Base-by-base conservation (phyloP, 2,329 filamentous ascomycete species). In the Mollisia scopiformis region DNA sequence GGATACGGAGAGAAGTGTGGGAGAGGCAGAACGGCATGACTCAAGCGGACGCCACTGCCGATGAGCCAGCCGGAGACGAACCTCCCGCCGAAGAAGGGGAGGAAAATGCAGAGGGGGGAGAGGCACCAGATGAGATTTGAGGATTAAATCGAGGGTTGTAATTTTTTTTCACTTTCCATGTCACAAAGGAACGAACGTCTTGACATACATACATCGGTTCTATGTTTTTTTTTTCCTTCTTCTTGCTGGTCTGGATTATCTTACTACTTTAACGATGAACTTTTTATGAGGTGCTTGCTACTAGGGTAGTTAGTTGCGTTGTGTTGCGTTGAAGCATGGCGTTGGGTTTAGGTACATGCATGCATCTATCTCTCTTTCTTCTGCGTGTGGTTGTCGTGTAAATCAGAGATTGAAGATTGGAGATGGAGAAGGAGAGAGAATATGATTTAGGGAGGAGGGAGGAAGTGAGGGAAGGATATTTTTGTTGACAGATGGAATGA, bases 1-100 rank as follows among this genome's bases (percentile, higher is more conserved):
- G 86, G 68, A 92, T 93, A 61, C 83, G 93, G 59, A 89, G 86
- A 69, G 93, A 97, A 75, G 91, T 89, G 13, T 89, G 87, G 87
- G 86, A 88, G 68, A 77, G 85, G 43, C 82, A 84, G 78, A 88
- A 89, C 68, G 86, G 86, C 7, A 71, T 72, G 68, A 70, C 69
- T 7, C 66, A 68, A 46, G 70, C 68, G 6, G 70, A 72, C 64
- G 65, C 66, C 23, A 25, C 64, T 11, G 62, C 57, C 14, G 62
- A 55, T 35, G 57, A 60, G 35, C 39, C 49, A 7, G 57, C 46
- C 2, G 51, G 55, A 21, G 60, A 56, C 16, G 31, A 56, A 16
- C 27, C 25, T 10, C 6, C 31, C n/a, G 27, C 23, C 5, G 56
- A 57, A n/a, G 60, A 59, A 3, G 55, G 25, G 14, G 60, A 59